A percentile compares a stretch with the other conserved stretches of the same genome.
phyloP scores from a whole-genome alignment of 129 eudicot species.

The Solidago caesia region DNA sequence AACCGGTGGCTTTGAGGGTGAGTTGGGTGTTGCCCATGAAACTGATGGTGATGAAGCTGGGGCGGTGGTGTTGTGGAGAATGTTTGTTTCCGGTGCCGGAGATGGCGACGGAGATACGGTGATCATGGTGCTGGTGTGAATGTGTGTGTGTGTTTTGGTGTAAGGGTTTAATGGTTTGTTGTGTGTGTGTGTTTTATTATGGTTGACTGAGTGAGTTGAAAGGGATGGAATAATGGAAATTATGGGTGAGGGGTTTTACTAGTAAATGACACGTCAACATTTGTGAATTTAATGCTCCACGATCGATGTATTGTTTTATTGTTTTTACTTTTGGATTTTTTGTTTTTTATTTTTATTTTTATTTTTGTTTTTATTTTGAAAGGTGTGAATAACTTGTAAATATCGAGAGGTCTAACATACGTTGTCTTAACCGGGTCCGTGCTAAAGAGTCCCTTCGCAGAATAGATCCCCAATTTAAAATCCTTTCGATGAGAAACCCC shows the following conservation, averaged over 20 bases:
- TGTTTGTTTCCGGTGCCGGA: constrained; percentile 20
- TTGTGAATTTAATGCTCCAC: constrained; percentile 36
- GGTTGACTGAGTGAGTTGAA: constrained; percentile 27
- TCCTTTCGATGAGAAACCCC: no score
- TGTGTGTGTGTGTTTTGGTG: constrained; percentile 25
- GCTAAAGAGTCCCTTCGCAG: no score
- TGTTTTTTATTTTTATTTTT: constrained; percentile 4
- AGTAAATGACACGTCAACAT: constrained; percentile 38
- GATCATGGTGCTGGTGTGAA: constrained; percentile 24
- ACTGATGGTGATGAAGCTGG: constrained; percentile 31
- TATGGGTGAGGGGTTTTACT: constrained; percentile 27
- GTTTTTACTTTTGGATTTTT: constrained; percentile 16
- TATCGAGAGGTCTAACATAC: no score
- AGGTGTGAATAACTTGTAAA: no score
- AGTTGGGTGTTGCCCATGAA: constrained; percentile 15
- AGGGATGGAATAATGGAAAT: constrained; percentile 6
- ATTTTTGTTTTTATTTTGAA: no score
- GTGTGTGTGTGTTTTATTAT: constrained; percentile 18
- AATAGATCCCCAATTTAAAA: no score
- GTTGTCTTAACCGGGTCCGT: no score
- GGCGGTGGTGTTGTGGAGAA: constrained; percentile 7
- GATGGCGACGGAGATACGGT: constrained; percentile 27
- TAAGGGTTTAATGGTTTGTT: constrained; percentile 14
- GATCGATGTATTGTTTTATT: constrained; percentile 29
- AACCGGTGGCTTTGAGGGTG: constrained; percentile 62